Base-by-base conservation (phyloP, 176 grass and related monocot species). In the Aegilops sharonensis region DNA sequence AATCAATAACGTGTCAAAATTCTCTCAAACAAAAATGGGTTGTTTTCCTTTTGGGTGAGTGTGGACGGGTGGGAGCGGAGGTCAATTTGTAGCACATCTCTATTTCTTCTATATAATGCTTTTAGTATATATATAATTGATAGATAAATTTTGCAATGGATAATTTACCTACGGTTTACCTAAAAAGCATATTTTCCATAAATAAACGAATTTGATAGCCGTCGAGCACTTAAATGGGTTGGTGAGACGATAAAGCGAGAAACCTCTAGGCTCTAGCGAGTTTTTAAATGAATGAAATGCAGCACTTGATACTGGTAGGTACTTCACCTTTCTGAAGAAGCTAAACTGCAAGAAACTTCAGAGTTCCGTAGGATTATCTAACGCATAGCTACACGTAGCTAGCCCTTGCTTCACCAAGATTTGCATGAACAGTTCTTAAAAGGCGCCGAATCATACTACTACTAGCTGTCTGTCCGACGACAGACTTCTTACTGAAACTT, bases 371-470 rank as follows among this genome's bases (percentile, higher is more conserved):
- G 15, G 29, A 29, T 80, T 45, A 80, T 80, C 4, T 54, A 75
- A 52, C 8, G 45, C 15, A 15, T 54, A 54, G 4, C 25, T 54
- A 76, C 43, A 52, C 45, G 73, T 77, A 77, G 74, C 47, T 56
- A 77, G 15, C 47, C 29, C 74, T 77, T 56, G 47, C 74, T 77
- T 77, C 74, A 56, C 74, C 27, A 77, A 77, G 72, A 85, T 37
- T 66, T 77, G 71, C 72, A 77, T 34, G 35, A 64, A 36, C 20
- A 84, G 59, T 27, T 77, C 29, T 52, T 25, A 52, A 32, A 85
- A 85, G 50, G 72, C 9, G 25, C 42, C 8, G 8, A 64, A 64
- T 35, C 83, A 20, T 20, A 42, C 12, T 42, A 39, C 36, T 39
- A 40, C 8, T 79, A 40, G 8, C 20, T 52, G 48, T 36, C 18